Percentiles rank a stretch among this genome's conserved stretches.
phyloP scores from a whole-genome alignment of 805 yeast genomes.

The Wickerhamiella sergipiensis region DNA sequence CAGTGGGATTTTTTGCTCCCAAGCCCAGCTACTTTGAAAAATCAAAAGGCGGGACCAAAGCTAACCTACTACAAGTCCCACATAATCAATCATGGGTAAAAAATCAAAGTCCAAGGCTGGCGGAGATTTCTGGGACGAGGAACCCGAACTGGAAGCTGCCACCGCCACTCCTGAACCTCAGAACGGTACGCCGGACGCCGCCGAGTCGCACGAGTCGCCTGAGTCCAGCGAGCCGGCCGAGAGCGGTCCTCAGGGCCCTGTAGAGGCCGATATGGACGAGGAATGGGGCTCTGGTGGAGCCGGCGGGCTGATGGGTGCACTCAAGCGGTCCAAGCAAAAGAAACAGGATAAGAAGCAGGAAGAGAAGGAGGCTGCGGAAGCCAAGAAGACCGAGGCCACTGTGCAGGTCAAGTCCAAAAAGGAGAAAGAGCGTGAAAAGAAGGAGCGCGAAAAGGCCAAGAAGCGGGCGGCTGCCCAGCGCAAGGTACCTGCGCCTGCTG shows the following conservation, averaged over 20 bases:
- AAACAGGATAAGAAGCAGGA: slow-evolving; percentile 55
- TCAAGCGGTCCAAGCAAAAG: slow-evolving; percentile 67
- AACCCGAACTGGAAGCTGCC: slow-evolving; percentile 28
- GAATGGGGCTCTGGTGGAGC: slow-evolving; percentile 41
- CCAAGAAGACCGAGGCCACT: slow-evolving; percentile 33
- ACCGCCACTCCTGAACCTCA: neutral
- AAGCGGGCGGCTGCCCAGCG: slow-evolving; percentile 83
- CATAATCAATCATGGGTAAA: slow-evolving; percentile 32
- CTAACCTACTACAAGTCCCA: neutral
- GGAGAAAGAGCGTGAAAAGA: slow-evolving; percentile 90
- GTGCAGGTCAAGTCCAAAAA: slow-evolving; percentile 80
- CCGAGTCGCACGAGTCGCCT: slow-evolving; percentile 39
- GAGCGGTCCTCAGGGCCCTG: slow-evolving; percentile 8
- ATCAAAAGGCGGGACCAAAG: neutral
- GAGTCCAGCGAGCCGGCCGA: slow-evolving; percentile 24
- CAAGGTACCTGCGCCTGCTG: slow-evolving; percentile 60
- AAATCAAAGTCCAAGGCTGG: slow-evolving; percentile 55
- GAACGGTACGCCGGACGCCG: slow-evolving; percentile 15
- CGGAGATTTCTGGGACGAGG: slow-evolving; percentile 73
- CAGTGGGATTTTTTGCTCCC: neutral
- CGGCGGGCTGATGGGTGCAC: slow-evolving; percentile 69
- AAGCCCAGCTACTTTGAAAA: neutral
- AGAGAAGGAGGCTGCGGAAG: slow-evolving; percentile 22
- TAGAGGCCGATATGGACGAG: slow-evolving; percentile 21
- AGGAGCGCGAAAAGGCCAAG: slow-evolving; percentile 50